phyloP scores from a whole-genome alignment of 208 protist species.

The Crithidia mellificae region DNA sequence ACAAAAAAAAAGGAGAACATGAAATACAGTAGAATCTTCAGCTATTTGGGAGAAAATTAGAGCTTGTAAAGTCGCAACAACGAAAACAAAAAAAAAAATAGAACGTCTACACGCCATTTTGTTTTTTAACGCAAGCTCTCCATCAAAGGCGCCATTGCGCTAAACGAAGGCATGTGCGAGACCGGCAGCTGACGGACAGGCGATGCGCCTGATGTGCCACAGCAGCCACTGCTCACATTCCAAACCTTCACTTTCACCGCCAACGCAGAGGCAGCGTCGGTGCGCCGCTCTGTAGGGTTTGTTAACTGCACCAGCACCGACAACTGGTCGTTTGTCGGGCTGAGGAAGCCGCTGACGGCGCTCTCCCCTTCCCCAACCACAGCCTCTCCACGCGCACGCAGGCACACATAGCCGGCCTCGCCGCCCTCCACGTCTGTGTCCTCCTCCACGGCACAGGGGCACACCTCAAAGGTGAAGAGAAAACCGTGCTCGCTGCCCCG shows the following conservation, averaged over 20 bases:
- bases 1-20: too few species aligned
- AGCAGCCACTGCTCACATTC: neutral
- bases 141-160: neutral
- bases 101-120: too few species aligned
- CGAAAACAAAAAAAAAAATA: neutral
- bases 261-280: neutral
- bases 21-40: too few species aligned
- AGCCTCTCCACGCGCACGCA: conserved; percentile 24
- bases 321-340: conserved; percentile 14
- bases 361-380: conserved; percentile 26
- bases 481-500: conserved; percentile 8
- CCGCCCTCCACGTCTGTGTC: neutral
- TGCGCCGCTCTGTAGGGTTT: neutral
- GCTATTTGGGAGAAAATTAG: too few species aligned
- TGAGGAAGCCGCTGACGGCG: conserved; percentile 21
- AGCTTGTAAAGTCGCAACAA: neutral
- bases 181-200: neutral
- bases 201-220: neutral
- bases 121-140: neutral
- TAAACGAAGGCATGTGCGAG: neutral
- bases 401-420: conserved; percentile 9
- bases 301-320: conserved; percentile 24
- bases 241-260: conserved; percentile 32
- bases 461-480: conserved; percentile 28
- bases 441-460: conserved; percentile 4